Base-by-base conservation (phyloP, 164 flowering plant genomes). In the Nelumbo lutea region DNA sequence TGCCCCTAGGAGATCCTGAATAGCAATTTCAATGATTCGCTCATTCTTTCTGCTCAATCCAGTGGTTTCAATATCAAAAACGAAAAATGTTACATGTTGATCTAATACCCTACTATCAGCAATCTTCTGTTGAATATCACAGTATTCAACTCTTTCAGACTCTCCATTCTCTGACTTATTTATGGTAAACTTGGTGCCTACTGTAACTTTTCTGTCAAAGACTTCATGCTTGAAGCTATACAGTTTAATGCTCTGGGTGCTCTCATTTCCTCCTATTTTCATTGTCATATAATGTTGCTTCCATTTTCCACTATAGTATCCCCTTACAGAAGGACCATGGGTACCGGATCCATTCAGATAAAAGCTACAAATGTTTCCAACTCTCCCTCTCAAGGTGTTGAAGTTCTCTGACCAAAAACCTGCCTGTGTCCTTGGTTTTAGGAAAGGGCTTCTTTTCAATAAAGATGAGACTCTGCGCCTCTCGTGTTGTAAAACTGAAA, bases 51-150 rank as follows among this genome's bases (percentile, higher is more conserved):
- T 85, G 72, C 86, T 74, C 41, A 91, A 70, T n/a, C 98, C 97
- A 38, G 95, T 90, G 38, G 98, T 91, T 80, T 94, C 97, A 69
- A 85, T 76, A 78, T 94, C 98, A 71, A 89, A 85, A 70, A 83
- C 87, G 63, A 94, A 72, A 63, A 81, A 61, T 11, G 97, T 86
- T 9, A 77, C 79, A 42, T 80, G 83, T 59, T 70, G 82, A 55
- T 79, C 78, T 10, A 81, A 64, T 42, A 84, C 82, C 70, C 66
- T 76, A 44, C 64, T 69, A 68, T 80, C 79, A 14, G 72, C 78
- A 79, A 72, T 73, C 60, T 65, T 70, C 60, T 73, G 75, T 72
- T 74, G 82, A 70, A 75, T 70, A 67, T 77, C 83, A 74, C 72
- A 68, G 59, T 72, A 64, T 53, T 79, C 80, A 76, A 70, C 47